A percentile compares a stretch with the other conserved stretches of the same genome.
phyloP scores from a whole-genome alignment of 306 rosid genomes.

The Argentina anserina region DNA sequence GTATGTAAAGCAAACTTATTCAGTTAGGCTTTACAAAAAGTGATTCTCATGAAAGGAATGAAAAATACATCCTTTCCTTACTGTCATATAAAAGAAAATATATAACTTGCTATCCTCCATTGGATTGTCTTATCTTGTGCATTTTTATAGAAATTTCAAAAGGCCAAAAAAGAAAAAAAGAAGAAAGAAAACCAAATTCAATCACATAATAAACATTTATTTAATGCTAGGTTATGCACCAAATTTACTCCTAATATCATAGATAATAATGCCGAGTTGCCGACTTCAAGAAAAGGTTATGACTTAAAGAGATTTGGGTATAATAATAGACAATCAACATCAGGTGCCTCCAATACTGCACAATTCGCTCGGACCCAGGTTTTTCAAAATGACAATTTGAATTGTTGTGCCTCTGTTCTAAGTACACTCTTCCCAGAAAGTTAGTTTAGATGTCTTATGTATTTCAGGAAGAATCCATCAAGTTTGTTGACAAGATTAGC shows the following conservation, averaged over 20 bases:
- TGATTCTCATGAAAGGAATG: not conserved
- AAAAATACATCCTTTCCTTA: not conserved
- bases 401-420: not conserved
- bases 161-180: not conserved
- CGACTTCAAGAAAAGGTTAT: not conserved
- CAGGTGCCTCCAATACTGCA: not conserved
- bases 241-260: not conserved
- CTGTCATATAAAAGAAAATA: not conserved
- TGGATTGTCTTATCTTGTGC: not conserved
- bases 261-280: no score
- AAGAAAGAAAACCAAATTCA: not conserved
- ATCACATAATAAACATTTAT: not conserved
- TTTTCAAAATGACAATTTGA: not conserved
- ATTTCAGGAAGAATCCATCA: not conserved
- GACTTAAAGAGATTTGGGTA: no score
- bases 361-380: not conserved
- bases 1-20: not conserved
- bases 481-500: not conserved
- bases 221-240: not conserved
- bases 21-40: not conserved
- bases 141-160: not conserved
- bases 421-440: not conserved
- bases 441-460: not conserved
- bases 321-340: not conserved
- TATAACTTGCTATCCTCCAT: not conserved